A percentile compares a stretch with the other conserved stretches of the same genome.
Evolutionary conservation across 1,284 basidiomycete species (phyloP).

Genomic region (Apiotrichum siamense): DNA sequence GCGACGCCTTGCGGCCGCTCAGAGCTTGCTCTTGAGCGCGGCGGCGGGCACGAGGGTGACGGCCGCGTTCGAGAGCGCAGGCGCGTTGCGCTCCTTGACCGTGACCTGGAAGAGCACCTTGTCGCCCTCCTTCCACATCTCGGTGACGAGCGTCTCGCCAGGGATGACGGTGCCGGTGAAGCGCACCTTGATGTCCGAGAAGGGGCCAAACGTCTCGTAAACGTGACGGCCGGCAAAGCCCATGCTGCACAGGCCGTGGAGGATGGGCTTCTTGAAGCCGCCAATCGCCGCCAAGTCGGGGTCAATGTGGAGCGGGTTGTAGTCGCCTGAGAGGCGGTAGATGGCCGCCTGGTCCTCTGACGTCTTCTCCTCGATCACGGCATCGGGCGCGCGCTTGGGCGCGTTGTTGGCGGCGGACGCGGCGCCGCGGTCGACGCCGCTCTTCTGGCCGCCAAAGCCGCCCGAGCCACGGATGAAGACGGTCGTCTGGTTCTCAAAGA

Average conservation of each 20-base stretch:
- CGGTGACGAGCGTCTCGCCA: slow-evolving; percentile 86
- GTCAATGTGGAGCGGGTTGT: slow-evolving; percentile 88
- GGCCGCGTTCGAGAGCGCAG: slow-evolving; percentile 52
- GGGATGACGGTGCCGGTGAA: slow-evolving; percentile 68
- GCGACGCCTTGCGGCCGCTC: neutral
- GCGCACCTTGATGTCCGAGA: slow-evolving; percentile 93
- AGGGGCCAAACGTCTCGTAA: slow-evolving; percentile 75
- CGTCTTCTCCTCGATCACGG: slow-evolving; percentile 80
- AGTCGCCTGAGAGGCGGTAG: slow-evolving; percentile 84
- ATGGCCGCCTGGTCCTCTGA: slow-evolving; percentile 73
- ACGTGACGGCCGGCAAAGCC: slow-evolving; percentile 95
- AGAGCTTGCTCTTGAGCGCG: slow-evolving; percentile 43
- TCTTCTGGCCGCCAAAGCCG: slow-evolving; percentile 88
- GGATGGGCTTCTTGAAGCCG: slow-evolving; percentile 83
- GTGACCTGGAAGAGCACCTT: slow-evolving; percentile 75
- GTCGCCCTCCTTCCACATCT: slow-evolving; percentile 95
- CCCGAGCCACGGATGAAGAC: slow-evolving; percentile 90
- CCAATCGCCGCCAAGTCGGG: slow-evolving; percentile 91
- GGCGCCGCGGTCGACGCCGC: slow-evolving; percentile 74
- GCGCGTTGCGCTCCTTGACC: slow-evolving; percentile 52
- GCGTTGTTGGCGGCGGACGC: slow-evolving; percentile 78
- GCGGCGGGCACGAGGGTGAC: slow-evolving; percentile 47
- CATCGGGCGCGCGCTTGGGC: slow-evolving; percentile 78
- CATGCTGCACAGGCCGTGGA: slow-evolving; percentile 78
- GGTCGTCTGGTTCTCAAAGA: slow-evolving; percentile 91